Percentiles rank a stretch among this genome's conserved stretches.
Evolutionary conservation across 768 basidiomycete genomes (phyloP).

Genomic region (Dendrothele bispora): DNA sequence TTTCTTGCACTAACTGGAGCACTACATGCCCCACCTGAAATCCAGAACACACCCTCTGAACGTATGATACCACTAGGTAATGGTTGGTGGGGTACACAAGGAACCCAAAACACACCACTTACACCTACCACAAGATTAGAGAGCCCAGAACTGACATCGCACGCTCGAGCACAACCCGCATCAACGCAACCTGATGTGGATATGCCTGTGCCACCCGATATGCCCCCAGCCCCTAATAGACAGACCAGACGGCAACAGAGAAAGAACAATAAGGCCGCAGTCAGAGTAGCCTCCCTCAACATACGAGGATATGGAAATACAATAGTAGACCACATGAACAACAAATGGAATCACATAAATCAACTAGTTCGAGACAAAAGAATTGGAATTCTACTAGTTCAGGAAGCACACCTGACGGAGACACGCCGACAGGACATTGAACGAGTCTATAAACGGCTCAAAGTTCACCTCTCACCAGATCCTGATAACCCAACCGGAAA

Average conservation of each 20-base stretch:
- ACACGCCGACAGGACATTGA: slow-evolving; percentile 9
- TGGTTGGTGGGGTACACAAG: too few relatives aligned
- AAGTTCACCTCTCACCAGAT: too few relatives aligned
- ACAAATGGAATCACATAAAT: slow-evolving; percentile 14
- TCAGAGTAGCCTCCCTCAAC: slow-evolving; percentile 7
- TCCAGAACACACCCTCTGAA: not conserved
- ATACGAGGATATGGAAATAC: slow-evolving; percentile 7
- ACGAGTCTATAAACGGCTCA: not conserved
- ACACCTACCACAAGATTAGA: too few relatives aligned
- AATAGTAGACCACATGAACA: not conserved
- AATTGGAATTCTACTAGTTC: slow-evolving; percentile 26
- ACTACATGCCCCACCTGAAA: too few relatives aligned
- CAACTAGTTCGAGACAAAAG: slow-evolving; percentile 21
- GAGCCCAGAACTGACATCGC: too few relatives aligned
- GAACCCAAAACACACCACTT: too few relatives aligned
- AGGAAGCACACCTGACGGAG: slow-evolving; percentile 32
- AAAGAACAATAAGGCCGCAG: not conserved
- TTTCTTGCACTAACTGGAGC: not conserved
- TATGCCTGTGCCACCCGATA: too few relatives aligned
- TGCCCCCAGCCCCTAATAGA: too few relatives aligned
- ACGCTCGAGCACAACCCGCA: too few relatives aligned
- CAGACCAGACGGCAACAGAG: too few relatives aligned
- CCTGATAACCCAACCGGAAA: slow-evolving; percentile 16
- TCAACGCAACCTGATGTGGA: too few relatives aligned
- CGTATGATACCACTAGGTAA: too few relatives aligned